Evolutionary conservation across 2,329 filamentous ascomycete genomes (phyloP), one percentile per base, ranked within the genome.

Genomic region (Fusarium musae): DNA sequence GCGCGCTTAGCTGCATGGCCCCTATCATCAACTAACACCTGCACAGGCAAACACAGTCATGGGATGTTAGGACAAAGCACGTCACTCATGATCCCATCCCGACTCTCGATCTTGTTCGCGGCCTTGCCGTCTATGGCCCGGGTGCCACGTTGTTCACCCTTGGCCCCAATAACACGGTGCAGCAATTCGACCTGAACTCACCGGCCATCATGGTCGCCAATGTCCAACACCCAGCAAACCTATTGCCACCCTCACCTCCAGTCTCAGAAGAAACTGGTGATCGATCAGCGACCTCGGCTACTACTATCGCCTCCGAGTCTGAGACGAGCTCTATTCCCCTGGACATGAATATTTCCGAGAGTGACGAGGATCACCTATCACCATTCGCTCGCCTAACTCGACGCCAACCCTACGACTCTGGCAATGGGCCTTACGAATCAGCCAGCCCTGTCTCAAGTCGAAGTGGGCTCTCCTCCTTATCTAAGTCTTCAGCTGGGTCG

Each of bases 31-130:
- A 78, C 81, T 82, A 79, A 83, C 79, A 77, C 32, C 15, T 68
- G 40, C 72, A 77, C 80, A 95, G 95, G 62, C 93, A 97, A 87
- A 97, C 95, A 42, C 91, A 93, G 77, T 93, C 95, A 65, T 99
- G 96, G 96, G 96, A 99, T 86, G 96, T 99, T 49, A 90, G 95
- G 72, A 99, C 96, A n/a, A 98, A 98, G 81, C 92, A 97, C 79
- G 95, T 99, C 76, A 95, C 94, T 6, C 97, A 91, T 82, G 95
- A 98, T 78, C 88, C 90, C 66, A 93, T 98, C 63, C 95, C 95
- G 10, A 98, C 95, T 3, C 87, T 95, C 11, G 92, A 96, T 42
- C 91, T 92, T 74, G 89, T 98, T 65, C 89, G 90, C 71, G 96
- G 94, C 21, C 88, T 99, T 47, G 93, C 95, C 49, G 93, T 95